These are phyloP conservation scores for Clarireedia paspali DNA, from an alignment of 2,329 filamentous ascomycete species.

Conservation along the genomic window DNA sequence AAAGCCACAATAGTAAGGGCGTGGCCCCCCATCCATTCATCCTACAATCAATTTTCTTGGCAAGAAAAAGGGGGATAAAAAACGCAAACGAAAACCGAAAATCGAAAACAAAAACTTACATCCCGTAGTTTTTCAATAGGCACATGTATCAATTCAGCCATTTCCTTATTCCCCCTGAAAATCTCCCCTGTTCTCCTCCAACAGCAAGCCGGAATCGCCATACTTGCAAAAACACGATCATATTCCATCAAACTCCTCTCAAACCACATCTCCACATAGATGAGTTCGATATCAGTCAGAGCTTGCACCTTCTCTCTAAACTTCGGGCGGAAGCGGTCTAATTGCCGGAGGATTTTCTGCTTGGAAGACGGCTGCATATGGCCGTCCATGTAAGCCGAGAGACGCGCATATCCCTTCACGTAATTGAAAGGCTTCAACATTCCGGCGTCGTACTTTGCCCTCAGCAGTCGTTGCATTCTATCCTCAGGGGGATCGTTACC, in stretches of 20 bases:
- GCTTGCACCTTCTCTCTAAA: slow-evolving; percentile 92
- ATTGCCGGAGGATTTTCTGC: slow-evolving; percentile 83
- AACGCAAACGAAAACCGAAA: neutral
- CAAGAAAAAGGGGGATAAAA: neutral
- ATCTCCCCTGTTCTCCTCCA: slow-evolving; percentile 97
- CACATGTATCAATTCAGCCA: slow-evolving; percentile 92
- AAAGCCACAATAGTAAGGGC: slow-evolving; percentile 2
- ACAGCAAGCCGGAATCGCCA: slow-evolving; percentile 96
- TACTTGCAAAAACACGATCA: slow-evolving; percentile 95
- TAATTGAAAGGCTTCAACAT: slow-evolving; percentile 97
- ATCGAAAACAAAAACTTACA: slow-evolving; percentile 45
- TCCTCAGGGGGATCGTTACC: slow-evolving; percentile 83
- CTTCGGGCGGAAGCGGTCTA: slow-evolving; percentile 89
- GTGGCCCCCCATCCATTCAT: neutral
- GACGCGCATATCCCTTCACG: slow-evolving; percentile 85
- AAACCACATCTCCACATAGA: slow-evolving; percentile 99
- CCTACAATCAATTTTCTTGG: neutral
- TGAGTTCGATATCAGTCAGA: slow-evolving; percentile 86
- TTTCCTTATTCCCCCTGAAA: slow-evolving; percentile 95
- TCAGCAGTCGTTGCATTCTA: slow-evolving; percentile 88
- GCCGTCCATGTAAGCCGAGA: slow-evolving; percentile 86
- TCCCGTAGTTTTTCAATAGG: slow-evolving; percentile 86
- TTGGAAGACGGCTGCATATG: slow-evolving; percentile 77
- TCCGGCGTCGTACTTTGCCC: slow-evolving; percentile 93
- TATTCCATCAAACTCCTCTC: slow-evolving; percentile 95